Percentiles rank a stretch among this genome's conserved stretches.
phyloP scores from a whole-genome alignment of 1,284 basidiomycete species.

The Apiotrichum sp. region DNA sequence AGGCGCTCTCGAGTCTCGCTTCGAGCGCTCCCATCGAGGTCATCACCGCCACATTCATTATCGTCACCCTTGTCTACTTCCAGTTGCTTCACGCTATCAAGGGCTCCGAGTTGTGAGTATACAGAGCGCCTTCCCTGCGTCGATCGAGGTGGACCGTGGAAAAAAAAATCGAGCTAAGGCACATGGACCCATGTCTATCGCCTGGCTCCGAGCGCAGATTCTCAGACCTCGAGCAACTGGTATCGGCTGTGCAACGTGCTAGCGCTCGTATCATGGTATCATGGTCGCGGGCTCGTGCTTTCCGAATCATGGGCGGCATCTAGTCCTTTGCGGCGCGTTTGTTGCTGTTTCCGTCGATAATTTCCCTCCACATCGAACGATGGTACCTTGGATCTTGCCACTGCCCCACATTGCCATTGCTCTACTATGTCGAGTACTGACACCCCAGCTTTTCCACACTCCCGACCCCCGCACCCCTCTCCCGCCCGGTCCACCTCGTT shows the following conservation, averaged over 20 bases:
- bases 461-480: constrained; percentile 25
- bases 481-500: constrained; percentile 36
- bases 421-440: not conserved
- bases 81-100: constrained; percentile 82
- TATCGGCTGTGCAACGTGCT: not conserved
- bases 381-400: too few relatives aligned
- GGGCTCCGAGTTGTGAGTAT: constrained; percentile 48
- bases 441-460: constrained; percentile 29
- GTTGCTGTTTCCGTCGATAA: too few relatives aligned
- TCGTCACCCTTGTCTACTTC: constrained; percentile 86
- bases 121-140: too few relatives aligned
- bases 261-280: not conserved
- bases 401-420: not conserved
- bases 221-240: too few relatives aligned
- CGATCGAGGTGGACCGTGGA: too few relatives aligned
- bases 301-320: too few relatives aligned
- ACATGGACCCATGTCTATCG: too few relatives aligned
- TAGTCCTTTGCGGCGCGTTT: not conserved
- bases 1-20: constrained; percentile 43
- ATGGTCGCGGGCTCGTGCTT: not conserved
- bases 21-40: constrained; percentile 61
- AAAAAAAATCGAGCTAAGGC: too few relatives aligned
- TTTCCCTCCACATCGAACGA: too few relatives aligned
- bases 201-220: too few relatives aligned
- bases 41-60: constrained; percentile 76